Conservation (phyloP, 1,284 basidiomycete species). For the Ustanciosporium gigantosporum region DNA sequence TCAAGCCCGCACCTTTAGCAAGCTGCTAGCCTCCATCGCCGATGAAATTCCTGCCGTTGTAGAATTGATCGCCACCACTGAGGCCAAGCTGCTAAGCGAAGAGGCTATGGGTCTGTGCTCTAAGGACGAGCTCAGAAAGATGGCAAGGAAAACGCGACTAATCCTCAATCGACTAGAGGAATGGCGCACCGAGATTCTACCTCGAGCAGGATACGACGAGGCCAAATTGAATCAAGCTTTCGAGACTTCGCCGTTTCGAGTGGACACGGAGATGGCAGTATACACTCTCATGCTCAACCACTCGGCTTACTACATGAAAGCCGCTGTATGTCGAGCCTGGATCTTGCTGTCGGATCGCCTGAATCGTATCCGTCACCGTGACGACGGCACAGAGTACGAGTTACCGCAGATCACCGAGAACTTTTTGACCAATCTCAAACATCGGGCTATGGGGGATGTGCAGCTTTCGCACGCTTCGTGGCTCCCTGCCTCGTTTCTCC, state of each 20-base stretch:
- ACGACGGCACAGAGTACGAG: conserved; percentile 7
- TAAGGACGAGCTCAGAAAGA: conserved; percentile 20
- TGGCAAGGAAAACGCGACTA: conserved; percentile 15
- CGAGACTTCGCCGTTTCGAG: conserved; percentile 1
- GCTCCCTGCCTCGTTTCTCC: conserved; percentile 16
- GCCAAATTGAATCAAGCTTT: conserved; percentile 5
- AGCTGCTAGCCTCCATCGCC: not conserved
- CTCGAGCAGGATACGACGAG: conserved; percentile 5
- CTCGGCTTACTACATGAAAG: conserved; percentile 14
- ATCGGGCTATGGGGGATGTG: conserved; percentile 8
- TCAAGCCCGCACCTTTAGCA: conserved; percentile 3
- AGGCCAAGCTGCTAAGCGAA: conserved; percentile 6
- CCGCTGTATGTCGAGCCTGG: conserved; percentile 19
- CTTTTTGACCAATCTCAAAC: conserved; percentile 13
- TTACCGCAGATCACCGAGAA: conserved; percentile 1
- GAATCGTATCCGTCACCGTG: conserved; percentile 6
- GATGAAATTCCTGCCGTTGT: conserved; percentile 11
- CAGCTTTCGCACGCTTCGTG: conserved; percentile 14
- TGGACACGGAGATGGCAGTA: conserved; percentile 8
- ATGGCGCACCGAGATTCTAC: conserved; percentile 10
- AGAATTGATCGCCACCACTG: conserved; percentile 8
- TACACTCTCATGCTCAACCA: conserved; percentile 20
- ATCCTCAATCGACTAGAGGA: conserved; percentile 11
- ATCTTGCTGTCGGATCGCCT: conserved; percentile 18
- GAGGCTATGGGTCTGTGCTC: conserved; percentile 10